Base-by-base conservation (phyloP, 192 early-diverging fungal genomes). In the Gorgonomyces haynaldii region DNA sequence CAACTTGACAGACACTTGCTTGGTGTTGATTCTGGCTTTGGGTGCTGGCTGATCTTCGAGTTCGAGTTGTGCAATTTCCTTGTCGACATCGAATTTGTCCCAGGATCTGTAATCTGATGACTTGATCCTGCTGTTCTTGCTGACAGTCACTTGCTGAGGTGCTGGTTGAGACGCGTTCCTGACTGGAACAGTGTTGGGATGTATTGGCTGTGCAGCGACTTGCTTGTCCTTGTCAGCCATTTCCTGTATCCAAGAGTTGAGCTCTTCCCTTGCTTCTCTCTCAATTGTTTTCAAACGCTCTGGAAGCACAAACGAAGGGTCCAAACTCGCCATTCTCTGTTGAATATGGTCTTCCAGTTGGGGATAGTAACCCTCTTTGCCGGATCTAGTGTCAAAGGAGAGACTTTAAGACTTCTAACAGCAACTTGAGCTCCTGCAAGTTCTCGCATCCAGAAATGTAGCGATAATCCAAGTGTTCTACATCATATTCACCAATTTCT, bases 281-380 rank as follows among this genome's bases (percentile, higher is more conserved):
- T n/a, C n/a, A n/a, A n/a, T n/a, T n/a, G n/a, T n/a, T n/a, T n/a
- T n/a, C n/a, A n/a, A n/a, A n/a, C n/a, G n/a, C n/a, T n/a, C n/a
- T n/a, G n/a, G n/a, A n/a, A n/a, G n/a, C n/a, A n/a, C n/a, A 22
- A 19, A 24, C 10, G 40, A 42, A 5, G 58, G 53, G 35, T 61
- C 29, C 7, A 61, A 29, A 1, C 34, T 20, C 15, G 30, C 17
- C 1, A 64, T 57, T 21, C 48, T 22, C 15, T 50, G 22, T 29
- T 47, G 32, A 41, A 64, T 58, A 15, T 46, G 38, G 5, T 27
- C 25, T 31, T 64, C 62, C 20, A 64, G 42, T 12, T 64, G 52
- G 4, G 62, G 62, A 51, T 59, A 64, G 22, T 17, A 36, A 12
- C 62, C 62, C 40, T 64, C 62, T 27, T 45, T 51, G 6, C 55